Percentiles rank a stretch among this genome's conserved stretches.
Conservation (phyloP, 108 stramenopile species). For the Skeletonema grethae region DNA sequence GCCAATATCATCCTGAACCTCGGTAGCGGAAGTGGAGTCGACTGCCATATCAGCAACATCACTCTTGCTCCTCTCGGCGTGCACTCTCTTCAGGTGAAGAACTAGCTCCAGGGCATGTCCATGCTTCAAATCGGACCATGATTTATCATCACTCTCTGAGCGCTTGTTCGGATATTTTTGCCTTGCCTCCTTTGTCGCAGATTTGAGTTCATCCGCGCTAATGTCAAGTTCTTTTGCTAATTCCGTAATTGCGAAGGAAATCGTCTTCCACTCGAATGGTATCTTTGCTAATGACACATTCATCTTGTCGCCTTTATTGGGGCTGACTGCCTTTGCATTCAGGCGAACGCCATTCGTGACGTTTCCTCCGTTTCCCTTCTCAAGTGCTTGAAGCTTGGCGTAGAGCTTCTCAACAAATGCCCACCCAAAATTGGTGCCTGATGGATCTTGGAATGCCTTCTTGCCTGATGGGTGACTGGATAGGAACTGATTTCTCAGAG, state of each 20-base stretch:
- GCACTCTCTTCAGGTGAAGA: not conserved
- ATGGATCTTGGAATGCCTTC: not conserved
- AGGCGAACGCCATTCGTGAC: not conserved
- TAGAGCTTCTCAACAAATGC: not conserved
- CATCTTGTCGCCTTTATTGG: slow-evolving; percentile 2
- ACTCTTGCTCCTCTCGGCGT: not conserved
- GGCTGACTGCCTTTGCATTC: not conserved
- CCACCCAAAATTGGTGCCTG: not conserved
- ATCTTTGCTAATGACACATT: not conserved
- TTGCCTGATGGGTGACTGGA: not conserved
- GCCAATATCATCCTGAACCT: not conserved
- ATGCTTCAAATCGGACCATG: not conserved
- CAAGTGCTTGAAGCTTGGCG: not conserved
- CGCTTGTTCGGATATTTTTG: not conserved
- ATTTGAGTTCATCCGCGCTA: not conserved
- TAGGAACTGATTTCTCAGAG: not conserved
- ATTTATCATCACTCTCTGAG: not conserved
- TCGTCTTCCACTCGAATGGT: not conserved
- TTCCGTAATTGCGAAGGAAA: not conserved
- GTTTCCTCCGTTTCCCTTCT: not conserved
- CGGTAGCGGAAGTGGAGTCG: not conserved
- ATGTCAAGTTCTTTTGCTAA: not conserved
- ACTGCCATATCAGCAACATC: not conserved
- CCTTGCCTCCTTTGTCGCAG: not conserved
- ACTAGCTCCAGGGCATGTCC: not conserved